These are phyloP conservation scores for Ophiognomonia clavigignenti-juglandacearum DNA, from an alignment of 2,329 filamentous ascomycete species.

Conservation along the genomic window DNA sequence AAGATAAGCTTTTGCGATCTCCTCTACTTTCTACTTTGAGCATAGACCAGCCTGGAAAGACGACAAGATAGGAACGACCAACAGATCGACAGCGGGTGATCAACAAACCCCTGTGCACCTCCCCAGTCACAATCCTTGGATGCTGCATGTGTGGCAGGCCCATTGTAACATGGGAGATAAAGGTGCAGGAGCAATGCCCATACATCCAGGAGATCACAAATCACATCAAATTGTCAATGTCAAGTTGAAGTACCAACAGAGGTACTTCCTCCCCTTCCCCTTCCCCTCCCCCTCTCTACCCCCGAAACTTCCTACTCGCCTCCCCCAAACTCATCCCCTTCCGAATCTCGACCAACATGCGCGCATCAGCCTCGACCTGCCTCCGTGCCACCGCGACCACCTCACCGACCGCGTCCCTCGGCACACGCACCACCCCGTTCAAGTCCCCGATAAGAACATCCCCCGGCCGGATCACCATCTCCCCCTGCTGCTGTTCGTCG, in stretches of 20 bases:
- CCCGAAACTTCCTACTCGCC: slow-evolving; percentile 36
- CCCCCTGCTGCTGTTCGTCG: too few species aligned
- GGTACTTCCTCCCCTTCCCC: too few species aligned
- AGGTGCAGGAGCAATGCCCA: background rate
- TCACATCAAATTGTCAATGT: too few species aligned
- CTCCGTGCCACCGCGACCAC: slow-evolving; percentile 34
- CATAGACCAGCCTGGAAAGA: too few species aligned
- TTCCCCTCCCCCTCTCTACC: background rate
- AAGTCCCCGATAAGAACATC: slow-evolving; percentile 39
- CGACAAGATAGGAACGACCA: background rate
- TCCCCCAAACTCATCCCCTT: slow-evolving; percentile 37
- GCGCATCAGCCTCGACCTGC: slow-evolving; percentile 35
- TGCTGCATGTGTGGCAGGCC: background rate
- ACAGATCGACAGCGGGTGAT: background rate
- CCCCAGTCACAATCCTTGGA: too few species aligned
- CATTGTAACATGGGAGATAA: background rate
- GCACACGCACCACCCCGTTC: slow-evolving; percentile 39
- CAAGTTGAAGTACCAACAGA: too few species aligned
- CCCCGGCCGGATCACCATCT: slow-evolving; percentile 32
- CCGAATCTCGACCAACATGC: slow-evolving; percentile 34
- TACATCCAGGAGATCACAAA: too few species aligned
- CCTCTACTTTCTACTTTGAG: too few species aligned
- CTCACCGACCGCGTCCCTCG: slow-evolving; percentile 30
- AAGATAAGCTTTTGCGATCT: too few species aligned
- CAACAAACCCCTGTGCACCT: background rate